Base-by-base conservation (phyloP, 768 basidiomycete species). In the Phanerochaete carnosa region DNA sequence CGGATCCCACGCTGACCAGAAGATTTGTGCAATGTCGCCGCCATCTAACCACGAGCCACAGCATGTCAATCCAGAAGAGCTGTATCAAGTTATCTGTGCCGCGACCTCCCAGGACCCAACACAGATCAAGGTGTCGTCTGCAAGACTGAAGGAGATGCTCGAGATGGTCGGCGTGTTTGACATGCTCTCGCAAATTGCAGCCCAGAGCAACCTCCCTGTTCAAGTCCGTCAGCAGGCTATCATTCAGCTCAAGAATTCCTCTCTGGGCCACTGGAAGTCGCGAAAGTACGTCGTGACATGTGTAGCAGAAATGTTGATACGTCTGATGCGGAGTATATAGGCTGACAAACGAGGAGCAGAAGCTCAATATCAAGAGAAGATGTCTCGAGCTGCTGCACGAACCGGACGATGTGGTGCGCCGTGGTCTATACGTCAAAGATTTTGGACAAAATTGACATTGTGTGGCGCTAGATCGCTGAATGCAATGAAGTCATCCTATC, bases 241-340 rank as follows among this genome's bases (percentile, higher is more conserved):
- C 63, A 89, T 95, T 58, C 92, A 94, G 68, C 90, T 95, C 77
- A 95, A 95, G 75, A 95, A 95, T 66, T 80, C 81, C 1, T 87
- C 86, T 2, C 71, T 87, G 3, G 75, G 75, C 52, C 87, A 91
- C 67, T 96, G 94, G 94, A 80, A 83, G 69, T 88, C 87, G 32
- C 76, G 87, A 75, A 92, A 85, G 92, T 91, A 64, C 69, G 82
- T 68, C 9, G 4, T 54, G 33, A 35, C 33, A 13, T 35, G n/a
- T 28, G 49, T 3, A 5, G 12, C 28, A 16, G 25, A 52, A 47
- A 3, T 47, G 16, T 5, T 47, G 28, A 4, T 29, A 3, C 62
- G 51, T 57, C n/a, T 58, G 16, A 57, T 29, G 56, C 45, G 26
- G 60, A 47, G 52, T 58, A 46, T 55, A 19, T 66, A 94, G 90